A percentile compares a stretch with the other conserved stretches of the same genome.
Conservation (phyloP, 2,329 filamentous ascomycete genomes). For the Botryotinia narcissicola region DNA sequence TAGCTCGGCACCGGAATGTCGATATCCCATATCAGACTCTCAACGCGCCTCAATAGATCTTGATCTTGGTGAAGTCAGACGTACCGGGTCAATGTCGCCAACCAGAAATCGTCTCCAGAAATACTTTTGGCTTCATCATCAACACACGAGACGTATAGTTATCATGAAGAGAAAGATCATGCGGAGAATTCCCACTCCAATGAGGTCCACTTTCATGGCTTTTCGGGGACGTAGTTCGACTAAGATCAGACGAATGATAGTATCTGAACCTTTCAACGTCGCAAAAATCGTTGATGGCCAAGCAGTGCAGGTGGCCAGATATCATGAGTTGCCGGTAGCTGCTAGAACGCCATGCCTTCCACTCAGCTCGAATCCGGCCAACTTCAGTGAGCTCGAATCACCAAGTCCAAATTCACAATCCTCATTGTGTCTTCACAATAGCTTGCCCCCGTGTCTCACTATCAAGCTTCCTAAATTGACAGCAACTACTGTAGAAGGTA, state of each 20-base stretch:
- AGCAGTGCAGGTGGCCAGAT: too few species aligned
- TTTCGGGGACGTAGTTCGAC: background rate
- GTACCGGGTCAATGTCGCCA: background rate
- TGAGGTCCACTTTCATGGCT: background rate
- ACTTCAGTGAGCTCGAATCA: background rate
- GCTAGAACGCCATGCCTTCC: background rate
- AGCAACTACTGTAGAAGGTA: background rate
- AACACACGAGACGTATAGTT: background rate
- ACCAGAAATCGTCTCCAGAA: background rate
- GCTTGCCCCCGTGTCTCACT: background rate
- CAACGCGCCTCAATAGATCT: background rate
- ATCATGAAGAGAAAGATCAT: slow-evolving; percentile 2
- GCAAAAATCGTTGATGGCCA: background rate
- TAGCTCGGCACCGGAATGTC: background rate
- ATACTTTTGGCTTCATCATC: background rate
- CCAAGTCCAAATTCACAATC: background rate
- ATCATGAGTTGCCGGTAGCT: background rate
- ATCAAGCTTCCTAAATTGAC: background rate
- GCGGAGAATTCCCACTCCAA: background rate
- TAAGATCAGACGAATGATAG: background rate
- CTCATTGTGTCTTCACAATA: background rate
- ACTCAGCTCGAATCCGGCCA: background rate
- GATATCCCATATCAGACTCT: background rate
- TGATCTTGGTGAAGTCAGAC: background rate
- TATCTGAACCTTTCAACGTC: background rate